Percentiles rank a stretch among this genome's conserved stretches.
Conservation (phyloP, 805 yeast genomes). For the Middelhovenomyces tepae region DNA sequence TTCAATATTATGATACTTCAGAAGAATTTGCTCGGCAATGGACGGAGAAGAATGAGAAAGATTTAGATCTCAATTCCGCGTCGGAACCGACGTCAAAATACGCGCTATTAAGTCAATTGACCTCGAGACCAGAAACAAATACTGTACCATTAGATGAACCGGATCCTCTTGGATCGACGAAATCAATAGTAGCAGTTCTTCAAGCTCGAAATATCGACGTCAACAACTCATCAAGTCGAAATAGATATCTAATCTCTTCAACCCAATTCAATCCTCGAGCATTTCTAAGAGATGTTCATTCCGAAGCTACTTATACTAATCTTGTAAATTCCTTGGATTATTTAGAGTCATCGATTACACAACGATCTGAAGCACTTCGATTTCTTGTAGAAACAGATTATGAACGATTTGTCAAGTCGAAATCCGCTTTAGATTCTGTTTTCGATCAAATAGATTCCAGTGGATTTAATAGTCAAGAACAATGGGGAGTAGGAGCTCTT, state of each 20-base stretch:
- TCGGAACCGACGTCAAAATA: no score
- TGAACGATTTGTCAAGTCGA: slow-evolving; percentile 54
- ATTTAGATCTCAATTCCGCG: no score
- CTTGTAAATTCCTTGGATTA: slow-evolving; percentile 39
- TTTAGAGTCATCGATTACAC: slow-evolving; percentile 41
- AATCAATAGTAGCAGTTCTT: slow-evolving; percentile 36
- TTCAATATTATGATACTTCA: no score
- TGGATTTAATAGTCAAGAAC: slow-evolving; percentile 25
- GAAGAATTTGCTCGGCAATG: no score
- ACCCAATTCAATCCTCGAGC: slow-evolving; percentile 50
- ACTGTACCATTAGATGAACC: slow-evolving; percentile 29
- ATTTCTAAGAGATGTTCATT: slow-evolving; percentile 48
- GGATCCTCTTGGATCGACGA: slow-evolving; percentile 53
- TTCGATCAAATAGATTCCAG: slow-evolving; percentile 42
- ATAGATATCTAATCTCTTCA: slow-evolving; percentile 45
- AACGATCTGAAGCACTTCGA: slow-evolving; percentile 43
- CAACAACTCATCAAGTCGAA: slow-evolving; percentile 28
- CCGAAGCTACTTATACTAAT: slow-evolving; percentile 44
- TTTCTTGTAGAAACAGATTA: slow-evolving; percentile 50
- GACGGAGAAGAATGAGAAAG: no score
- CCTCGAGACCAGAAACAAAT: no score
- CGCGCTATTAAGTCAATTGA: no score
- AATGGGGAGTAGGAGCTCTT: slow-evolving; percentile 29
- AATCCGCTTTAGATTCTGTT: slow-evolving; percentile 54
- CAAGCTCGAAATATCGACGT: slow-evolving; percentile 33